Percentiles rank a stretch among this genome's conserved stretches.
Conservation (phyloP, 805 yeast species). For the Candida multigemmis region DNA sequence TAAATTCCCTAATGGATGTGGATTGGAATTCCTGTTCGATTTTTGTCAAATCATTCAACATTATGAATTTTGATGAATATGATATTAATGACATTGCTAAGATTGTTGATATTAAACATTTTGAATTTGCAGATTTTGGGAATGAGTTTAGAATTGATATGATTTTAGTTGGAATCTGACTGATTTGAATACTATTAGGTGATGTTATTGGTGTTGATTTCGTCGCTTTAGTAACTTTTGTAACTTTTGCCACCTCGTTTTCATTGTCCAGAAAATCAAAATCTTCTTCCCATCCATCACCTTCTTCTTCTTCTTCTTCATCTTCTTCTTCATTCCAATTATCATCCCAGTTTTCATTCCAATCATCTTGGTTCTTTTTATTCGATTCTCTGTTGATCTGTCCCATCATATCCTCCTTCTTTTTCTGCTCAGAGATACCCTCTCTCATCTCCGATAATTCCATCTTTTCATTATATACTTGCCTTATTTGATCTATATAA, state of each 20-base stretch:
- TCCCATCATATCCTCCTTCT: neutral
- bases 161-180: neutral
- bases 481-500: conserved; percentile 20
- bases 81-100: conserved; percentile 19
- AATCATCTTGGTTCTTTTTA: conserved; percentile 9
- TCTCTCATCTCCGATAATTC: conserved; percentile 7
- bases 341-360: conserved; percentile 22
- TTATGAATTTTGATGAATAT: conserved; percentile 27
- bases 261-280: too few species aligned
- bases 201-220: conserved; percentile 1
- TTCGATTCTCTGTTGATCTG: conserved; percentile 3
- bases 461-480: conserved; percentile 7
- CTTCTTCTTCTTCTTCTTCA: conserved; percentile 3
- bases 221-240: neutral
- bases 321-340: conserved; percentile 13
- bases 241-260: conserved; percentile 8
- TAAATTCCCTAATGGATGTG: too few species aligned
- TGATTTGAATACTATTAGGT: too few species aligned
- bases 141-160: neutral
- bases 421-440: conserved; percentile 4
- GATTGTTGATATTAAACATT: conserved; percentile 15
- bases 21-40: conserved; percentile 8
- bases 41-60: conserved; percentile 24
- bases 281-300: conserved; percentile 11
- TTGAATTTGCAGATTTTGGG: conserved; percentile 7